phyloP scores from a whole-genome alignment of 108 stramenopile species.

The Mediolabrus comicus region DNA sequence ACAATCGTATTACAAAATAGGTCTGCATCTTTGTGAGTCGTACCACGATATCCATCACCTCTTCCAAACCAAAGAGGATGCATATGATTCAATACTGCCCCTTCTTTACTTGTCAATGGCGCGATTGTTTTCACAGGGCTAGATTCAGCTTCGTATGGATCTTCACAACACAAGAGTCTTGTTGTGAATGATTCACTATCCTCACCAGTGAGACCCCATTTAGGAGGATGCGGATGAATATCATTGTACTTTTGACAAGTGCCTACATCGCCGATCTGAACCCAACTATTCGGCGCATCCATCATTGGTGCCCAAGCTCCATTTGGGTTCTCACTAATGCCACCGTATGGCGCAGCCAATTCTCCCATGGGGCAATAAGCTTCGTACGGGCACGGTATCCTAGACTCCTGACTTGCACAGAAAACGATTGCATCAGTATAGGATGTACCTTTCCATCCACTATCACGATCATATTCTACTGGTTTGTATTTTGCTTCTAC shows the following conservation, averaged over 20 bases:
- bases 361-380: constrained; percentile 18
- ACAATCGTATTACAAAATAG: constrained; percentile 26
- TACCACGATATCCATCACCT: constrained; percentile 29
- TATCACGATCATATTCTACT: constrained; percentile 4
- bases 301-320: constrained; percentile 25
- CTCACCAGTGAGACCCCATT: constrained; percentile 20
- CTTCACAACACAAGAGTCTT: constrained; percentile 16
- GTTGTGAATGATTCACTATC: constrained; percentile 8
- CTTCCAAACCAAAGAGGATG: constrained; percentile 32
- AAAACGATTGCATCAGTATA: constrained; percentile 9
- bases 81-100: constrained; percentile 4
- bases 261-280: constrained; percentile 5
- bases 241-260: constrained; percentile 14
- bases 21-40: constrained; percentile 22
- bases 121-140: not conserved
- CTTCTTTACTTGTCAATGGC: constrained; percentile 22
- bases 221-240: constrained; percentile 7
- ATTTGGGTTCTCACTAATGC: constrained; percentile 4
- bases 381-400: constrained; percentile 11
- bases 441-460: constrained; percentile 12
- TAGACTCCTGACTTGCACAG: not conserved
- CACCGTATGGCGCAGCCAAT: not conserved
- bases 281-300: constrained; percentile 32
- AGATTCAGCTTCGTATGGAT: not conserved
- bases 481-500: not conserved